Percentiles rank a stretch among this genome's conserved stretches.
These are phyloP conservation scores for Leccinum broughii DNA, from an alignment of 768 basidiomycete genomes.

Conservation along the genomic window DNA sequence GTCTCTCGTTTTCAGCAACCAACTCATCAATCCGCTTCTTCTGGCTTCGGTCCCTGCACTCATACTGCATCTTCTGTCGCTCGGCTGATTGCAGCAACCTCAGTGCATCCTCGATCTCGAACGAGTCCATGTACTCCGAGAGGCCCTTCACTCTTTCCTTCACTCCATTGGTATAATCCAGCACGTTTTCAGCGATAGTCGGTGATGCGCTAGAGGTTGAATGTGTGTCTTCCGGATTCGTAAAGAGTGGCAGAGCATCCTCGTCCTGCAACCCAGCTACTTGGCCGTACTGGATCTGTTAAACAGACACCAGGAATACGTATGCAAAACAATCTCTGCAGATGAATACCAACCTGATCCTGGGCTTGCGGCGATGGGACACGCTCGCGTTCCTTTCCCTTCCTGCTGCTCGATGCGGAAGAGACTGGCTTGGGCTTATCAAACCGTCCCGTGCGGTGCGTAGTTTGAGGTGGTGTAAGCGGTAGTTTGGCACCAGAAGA, in stretches of 20 bases:
- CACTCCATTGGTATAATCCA: constrained; percentile 26
- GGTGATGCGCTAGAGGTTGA: constrained; percentile 21
- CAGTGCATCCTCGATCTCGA: constrained; percentile 21
- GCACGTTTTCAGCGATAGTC: constrained; percentile 27
- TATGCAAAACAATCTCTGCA: not conserved
- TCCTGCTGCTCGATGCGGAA: constrained; percentile 17
- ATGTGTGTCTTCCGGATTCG: constrained; percentile 14
- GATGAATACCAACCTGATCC: constrained; percentile 17
- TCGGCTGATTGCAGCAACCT: constrained; percentile 17
- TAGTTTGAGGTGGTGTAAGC: constrained; percentile 32
- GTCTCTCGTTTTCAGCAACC: constrained; percentile 19
- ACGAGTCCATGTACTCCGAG: constrained; percentile 30
- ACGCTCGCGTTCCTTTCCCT: constrained; percentile 30
- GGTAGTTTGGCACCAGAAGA: constrained; percentile 4
- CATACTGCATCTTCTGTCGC: constrained; percentile 26
- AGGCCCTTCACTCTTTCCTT: constrained; percentile 25
- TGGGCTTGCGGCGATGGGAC: not conserved
- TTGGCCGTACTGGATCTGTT: not conserved
- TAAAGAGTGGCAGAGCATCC: constrained; percentile 22
- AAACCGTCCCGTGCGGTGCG: constrained; percentile 8
- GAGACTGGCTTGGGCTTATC: constrained; percentile 1
- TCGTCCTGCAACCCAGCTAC: constrained; percentile 5
- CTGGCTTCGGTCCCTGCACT: constrained; percentile 25
- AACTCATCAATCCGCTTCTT: constrained; percentile 24
- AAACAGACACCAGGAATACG: not conserved